These are phyloP conservation scores for Magnusiomyces clavatus DNA, from an alignment of 1,139 yeast species.

Conservation along the genomic window DNA sequence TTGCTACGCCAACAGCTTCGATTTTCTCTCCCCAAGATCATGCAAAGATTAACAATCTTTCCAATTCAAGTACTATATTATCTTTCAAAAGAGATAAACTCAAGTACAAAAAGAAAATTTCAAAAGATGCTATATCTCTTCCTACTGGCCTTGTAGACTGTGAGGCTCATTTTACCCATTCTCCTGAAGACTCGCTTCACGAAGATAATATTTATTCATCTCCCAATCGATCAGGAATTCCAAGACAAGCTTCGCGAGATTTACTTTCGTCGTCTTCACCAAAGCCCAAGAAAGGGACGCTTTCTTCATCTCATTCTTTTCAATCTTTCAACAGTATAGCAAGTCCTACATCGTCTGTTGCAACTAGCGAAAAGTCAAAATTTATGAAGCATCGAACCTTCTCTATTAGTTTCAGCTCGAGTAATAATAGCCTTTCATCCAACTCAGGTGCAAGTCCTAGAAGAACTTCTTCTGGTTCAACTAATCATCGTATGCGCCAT, in stretches of 20 bases:
- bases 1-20: not conserved
- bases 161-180: conserved; percentile 19
- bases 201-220: not conserved
- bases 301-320: not conserved
- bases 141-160: conserved; percentile 22
- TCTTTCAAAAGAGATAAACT: conserved; percentile 21
- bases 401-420: not conserved
- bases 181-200: conserved; percentile 11
- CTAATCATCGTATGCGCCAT: not conserved
- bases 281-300: not conserved
- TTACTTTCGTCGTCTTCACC: not conserved
- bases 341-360: not conserved
- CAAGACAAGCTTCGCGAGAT: not conserved
- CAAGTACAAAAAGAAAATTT: conserved; percentile 11
- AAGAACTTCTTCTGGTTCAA: not conserved
- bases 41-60: not conserved
- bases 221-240: not conserved
- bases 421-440: not conserved
- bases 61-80: conserved; percentile 13
- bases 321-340: not conserved
- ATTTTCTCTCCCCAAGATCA: not conserved
- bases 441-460: not conserved
- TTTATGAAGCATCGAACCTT: not conserved
- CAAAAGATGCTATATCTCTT: conserved; percentile 22
- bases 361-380: not conserved